Evolutionary conservation across 768 basidiomycete genomes (phyloP), one percentile per base, ranked within the genome.

Genomic region (Trametes gibbosa): DNA sequence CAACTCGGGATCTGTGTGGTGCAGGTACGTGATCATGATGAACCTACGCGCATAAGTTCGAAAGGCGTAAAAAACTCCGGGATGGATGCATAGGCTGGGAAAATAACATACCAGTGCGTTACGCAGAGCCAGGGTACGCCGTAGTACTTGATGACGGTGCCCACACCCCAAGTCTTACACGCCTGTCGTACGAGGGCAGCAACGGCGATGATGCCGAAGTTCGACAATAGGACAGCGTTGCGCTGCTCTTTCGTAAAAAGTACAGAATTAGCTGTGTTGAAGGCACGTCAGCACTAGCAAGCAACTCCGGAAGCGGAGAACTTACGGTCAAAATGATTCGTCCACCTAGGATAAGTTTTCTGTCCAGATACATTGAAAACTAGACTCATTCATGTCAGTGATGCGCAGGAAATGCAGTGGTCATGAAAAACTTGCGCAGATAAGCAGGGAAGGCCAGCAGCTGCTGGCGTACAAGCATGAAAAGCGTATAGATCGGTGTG

Each of bases 281-380:
- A 5, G 13, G 10, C 3, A 35, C 21, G 27, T 21, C 39, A 47
- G 24, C n/a, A 17, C 21, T 50, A 17, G 16, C 5, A 29, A 25
- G 41, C 48, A 35, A 12, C 34, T 13, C 37, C 29, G 24, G n/a
- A 24, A 54, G 40, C 47, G 59, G 32, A 8, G 17, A 50, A 74
- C 82, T 70, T 56, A 84, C 83, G 84, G 68, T 84, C 73, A 64
- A 85, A 86, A 64, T 87, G 85, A 62, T 85, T 86, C n/a, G 84
- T 84, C 77, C 81, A 79, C 62, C 80, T 79, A 1, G 83, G 82
- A 65, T 85, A 84, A 23, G 65, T 68, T 65, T 82, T 82, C 64
- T 83, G 84, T 3, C 84, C 83, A 23, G 84, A 85, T 10, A 85
- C 83, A 65, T 86, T 84, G 70, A 76, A 81, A 19, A 84, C 81